These are phyloP conservation scores for Sporisorium iseilematis-ciliati DNA, from an alignment of 1,284 basidiomycete genomes.

Conservation along the genomic window DNA sequence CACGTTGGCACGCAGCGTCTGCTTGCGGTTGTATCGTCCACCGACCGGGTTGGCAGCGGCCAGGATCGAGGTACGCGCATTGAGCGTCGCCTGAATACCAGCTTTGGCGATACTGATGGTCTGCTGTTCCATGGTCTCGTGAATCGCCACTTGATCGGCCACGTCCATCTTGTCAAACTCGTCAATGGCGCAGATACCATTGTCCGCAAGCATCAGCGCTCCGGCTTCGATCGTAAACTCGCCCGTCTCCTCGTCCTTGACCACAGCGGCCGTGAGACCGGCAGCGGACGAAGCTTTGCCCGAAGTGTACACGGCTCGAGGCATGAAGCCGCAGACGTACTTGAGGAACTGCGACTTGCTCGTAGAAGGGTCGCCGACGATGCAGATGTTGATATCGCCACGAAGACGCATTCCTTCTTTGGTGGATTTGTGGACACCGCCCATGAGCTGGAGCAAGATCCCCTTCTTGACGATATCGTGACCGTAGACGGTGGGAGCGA, in stretches of 20 bases:
- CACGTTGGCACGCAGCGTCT: constrained; percentile 91
- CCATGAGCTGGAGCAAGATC: constrained; percentile 95
- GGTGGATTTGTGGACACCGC: constrained; percentile 98
- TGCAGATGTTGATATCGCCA: constrained; percentile 98
- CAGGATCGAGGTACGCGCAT: constrained; percentile 96
- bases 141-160: constrained; percentile 97
- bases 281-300: constrained; percentile 99
- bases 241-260: constrained; percentile 97
- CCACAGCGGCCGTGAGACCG: constrained; percentile 97
- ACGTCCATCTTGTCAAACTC: constrained; percentile 99
- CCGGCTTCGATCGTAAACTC: constrained; percentile 98
- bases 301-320: constrained; percentile 97
- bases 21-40: constrained; percentile 96
- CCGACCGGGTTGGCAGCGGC: constrained; percentile 98
- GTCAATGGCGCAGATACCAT: constrained; percentile 99
- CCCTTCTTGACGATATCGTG: constrained; percentile 82
- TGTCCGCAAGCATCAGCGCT: constrained; percentile 98
- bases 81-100: constrained; percentile 97
- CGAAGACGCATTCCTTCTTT: constrained; percentile 95
- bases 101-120: constrained; percentile 99
- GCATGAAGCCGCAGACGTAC: constrained; percentile 99
- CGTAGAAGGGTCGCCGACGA: constrained; percentile 96
- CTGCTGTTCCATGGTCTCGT: constrained; percentile 99
- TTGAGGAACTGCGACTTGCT: constrained; percentile 99
- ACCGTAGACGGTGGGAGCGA: constrained; percentile 96